Evolutionary conservation across 2,329 filamentous ascomycete species (phyloP).

Genomic region (Penicillium corylophilum): DNA sequence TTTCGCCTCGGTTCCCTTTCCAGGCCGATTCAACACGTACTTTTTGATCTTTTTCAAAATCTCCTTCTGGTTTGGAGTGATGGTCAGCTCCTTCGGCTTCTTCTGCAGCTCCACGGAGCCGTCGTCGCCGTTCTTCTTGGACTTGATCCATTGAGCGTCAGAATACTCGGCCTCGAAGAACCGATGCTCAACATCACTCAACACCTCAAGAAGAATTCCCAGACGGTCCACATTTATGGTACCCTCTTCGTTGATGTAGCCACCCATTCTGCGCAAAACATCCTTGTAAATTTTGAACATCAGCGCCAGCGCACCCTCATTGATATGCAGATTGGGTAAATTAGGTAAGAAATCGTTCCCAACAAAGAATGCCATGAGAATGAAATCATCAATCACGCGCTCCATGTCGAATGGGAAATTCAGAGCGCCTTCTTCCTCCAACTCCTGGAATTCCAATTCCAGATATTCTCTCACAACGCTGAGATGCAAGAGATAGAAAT

Average conservation of each 20-base stretch:
- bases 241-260: constrained; percentile 95
- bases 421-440: constrained; percentile 71
- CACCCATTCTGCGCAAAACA: constrained; percentile 79
- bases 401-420: constrained; percentile 88
- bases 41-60: constrained; percentile 79
- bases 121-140: constrained; percentile 73
- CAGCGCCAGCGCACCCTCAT: constrained; percentile 90
- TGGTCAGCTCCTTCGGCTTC: constrained; percentile 63
- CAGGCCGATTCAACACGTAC: constrained; percentile 70
- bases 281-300: constrained; percentile 98
- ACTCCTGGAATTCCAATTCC: constrained; percentile 92
- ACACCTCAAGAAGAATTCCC: constrained; percentile 72
- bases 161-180: constrained; percentile 89
- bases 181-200: constrained; percentile 85
- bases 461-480: constrained; percentile 97
- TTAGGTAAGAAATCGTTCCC: constrained; percentile 99
- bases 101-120: constrained; percentile 60
- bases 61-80: constrained; percentile 77
- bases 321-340: constrained; percentile 93
- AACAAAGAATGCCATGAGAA: constrained; percentile 98
- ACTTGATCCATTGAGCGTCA: constrained; percentile 87
- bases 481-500: constrained; percentile 95
- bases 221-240: constrained; percentile 85
- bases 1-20: constrained; percentile 44
- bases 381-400: constrained; percentile 97